phyloP scores from a whole-genome alignment of 176 grass and related monocot species.

The Carex parvula region DNA sequence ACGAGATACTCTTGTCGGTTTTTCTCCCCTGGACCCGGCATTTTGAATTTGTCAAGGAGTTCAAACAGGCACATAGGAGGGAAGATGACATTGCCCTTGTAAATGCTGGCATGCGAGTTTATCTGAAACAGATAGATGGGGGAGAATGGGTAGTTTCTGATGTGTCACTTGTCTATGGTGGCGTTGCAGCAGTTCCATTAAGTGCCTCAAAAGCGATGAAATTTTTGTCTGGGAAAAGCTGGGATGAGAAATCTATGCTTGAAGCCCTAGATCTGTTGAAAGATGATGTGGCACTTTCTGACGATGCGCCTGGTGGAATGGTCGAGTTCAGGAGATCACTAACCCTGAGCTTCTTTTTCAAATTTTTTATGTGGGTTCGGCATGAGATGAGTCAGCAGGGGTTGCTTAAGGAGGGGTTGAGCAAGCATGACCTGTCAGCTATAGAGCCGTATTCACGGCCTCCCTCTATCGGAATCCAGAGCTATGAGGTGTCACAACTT shows the following conservation, averaged over 20 bases:
- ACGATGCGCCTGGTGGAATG: slow-evolving; percentile 96
- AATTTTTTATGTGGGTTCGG: slow-evolving; percentile 80
- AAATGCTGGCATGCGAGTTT: slow-evolving; percentile 78
- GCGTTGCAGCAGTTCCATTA: slow-evolving; percentile 67
- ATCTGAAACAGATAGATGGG: slow-evolving; percentile 50
- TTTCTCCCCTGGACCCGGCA: slow-evolving; percentile 77
- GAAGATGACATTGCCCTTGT: slow-evolving; percentile 99
- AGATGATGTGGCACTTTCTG: slow-evolving; percentile 64
- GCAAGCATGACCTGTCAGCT: slow-evolving; percentile 49
- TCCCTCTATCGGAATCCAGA: slow-evolving; percentile 45
- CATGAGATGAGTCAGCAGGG: slow-evolving; percentile 76
- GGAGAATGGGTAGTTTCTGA: slow-evolving; percentile 54
- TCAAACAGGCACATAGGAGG: slow-evolving; percentile 95
- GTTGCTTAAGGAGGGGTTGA: slow-evolving; percentile 40
- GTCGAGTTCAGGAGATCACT: slow-evolving; percentile 90
- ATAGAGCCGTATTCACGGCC: slow-evolving; percentile 52
- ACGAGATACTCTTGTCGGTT: slow-evolving; percentile 80
- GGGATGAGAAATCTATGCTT: slow-evolving; percentile 55
- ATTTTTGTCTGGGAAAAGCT: slow-evolving; percentile 59
- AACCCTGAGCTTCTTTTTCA: slow-evolving; percentile 95
- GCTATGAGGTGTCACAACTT: slow-evolving; percentile 72
- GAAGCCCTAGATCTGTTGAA: slow-evolving; percentile 59
- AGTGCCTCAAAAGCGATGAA: slow-evolving; percentile 59
- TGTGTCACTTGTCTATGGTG: slow-evolving; percentile 73
- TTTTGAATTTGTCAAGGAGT: slow-evolving; percentile 92